phyloP scores from a whole-genome alignment of 1,284 basidiomycete genomes.

The Dichomitus squalens region DNA sequence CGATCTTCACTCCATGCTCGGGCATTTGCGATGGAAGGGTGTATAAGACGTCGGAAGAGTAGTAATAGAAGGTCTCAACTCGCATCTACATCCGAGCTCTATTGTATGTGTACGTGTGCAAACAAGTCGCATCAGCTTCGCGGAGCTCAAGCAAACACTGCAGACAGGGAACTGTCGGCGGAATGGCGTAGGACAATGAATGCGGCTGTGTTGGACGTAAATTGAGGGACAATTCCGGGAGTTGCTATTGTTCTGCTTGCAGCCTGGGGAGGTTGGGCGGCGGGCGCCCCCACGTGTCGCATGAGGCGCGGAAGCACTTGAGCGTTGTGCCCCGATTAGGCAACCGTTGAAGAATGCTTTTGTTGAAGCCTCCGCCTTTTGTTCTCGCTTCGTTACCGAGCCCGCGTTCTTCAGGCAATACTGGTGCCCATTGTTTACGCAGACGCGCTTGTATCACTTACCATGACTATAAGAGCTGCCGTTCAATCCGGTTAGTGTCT shows the following conservation, averaged over 20 bases:
- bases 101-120: conserved; percentile 17
- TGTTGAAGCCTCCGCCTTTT: conserved; percentile 34
- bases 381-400: conserved; percentile 36
- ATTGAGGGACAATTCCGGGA: conserved; percentile 3
- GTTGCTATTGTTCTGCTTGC: conserved; percentile 27
- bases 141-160: conserved; percentile 10
- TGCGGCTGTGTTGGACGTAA: conserved; percentile 21
- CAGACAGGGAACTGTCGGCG: background rate
- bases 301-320: conserved; percentile 19
- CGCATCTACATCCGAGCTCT: conserved; percentile 2
- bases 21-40: background rate
- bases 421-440: conserved; percentile 34
- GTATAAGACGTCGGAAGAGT: background rate
- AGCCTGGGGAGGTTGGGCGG: conserved; percentile 3
- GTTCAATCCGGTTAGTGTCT: conserved; percentile 20
- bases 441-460: conserved; percentile 23
- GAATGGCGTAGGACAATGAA: conserved; percentile 16
- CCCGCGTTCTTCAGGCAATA: conserved; percentile 16
- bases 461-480: conserved; percentile 35
- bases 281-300: conserved; percentile 20
- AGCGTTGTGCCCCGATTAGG: conserved; percentile 34
- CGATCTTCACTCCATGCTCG: background rate
- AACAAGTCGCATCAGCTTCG: conserved; percentile 14
- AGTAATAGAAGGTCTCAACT: background rate
- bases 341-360: conserved; percentile 29